phyloP scores from a whole-genome alignment of 2,329 filamentous ascomycete species.

The Aspergillus sp. region DNA sequence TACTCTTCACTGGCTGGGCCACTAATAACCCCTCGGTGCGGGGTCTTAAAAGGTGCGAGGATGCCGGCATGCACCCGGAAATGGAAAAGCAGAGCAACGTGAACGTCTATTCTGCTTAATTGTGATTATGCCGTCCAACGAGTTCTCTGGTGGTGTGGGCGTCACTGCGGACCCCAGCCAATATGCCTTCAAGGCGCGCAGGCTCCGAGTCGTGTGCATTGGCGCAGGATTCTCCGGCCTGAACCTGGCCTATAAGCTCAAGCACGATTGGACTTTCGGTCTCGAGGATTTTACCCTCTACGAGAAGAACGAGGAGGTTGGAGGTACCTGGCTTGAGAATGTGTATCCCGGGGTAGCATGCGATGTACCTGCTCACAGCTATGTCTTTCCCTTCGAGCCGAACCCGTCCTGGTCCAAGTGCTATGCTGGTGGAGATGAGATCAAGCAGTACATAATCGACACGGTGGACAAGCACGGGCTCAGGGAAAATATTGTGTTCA shows the following conservation, averaged over 20 bases:
- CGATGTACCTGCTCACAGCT: conserved; percentile 22
- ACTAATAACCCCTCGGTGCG: background rate
- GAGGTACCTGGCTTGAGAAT: conserved; percentile 28
- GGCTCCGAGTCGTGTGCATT: conserved; percentile 16
- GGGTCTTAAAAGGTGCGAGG: background rate
- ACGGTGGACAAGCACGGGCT: conserved; percentile 35
- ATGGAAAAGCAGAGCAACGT: background rate
- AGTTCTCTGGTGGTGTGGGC: background rate
- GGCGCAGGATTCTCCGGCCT: conserved; percentile 27
- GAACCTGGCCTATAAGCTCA: conserved; percentile 33
- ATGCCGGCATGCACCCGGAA: background rate
- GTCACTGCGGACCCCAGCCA: background rate
- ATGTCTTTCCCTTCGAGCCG: conserved; percentile 36
- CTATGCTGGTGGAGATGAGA: conserved; percentile 35
- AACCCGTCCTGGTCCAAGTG: conserved; percentile 38
- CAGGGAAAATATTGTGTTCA: conserved; percentile 29
- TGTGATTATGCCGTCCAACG: conserved; percentile 2
- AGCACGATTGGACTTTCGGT: conserved; percentile 23
- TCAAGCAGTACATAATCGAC: conserved; percentile 37
- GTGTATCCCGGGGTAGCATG: conserved; percentile 32
- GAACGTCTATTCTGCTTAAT: background rate
- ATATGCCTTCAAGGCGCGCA: conserved; percentile 9
- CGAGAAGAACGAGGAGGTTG: conserved; percentile 23
- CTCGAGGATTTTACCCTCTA: conserved; percentile 20
- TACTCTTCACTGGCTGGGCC: background rate